These are phyloP conservation scores for Aspergillus sparsus DNA, from an alignment of 495 filamentous ascomycete species.

Conservation along the genomic window DNA sequence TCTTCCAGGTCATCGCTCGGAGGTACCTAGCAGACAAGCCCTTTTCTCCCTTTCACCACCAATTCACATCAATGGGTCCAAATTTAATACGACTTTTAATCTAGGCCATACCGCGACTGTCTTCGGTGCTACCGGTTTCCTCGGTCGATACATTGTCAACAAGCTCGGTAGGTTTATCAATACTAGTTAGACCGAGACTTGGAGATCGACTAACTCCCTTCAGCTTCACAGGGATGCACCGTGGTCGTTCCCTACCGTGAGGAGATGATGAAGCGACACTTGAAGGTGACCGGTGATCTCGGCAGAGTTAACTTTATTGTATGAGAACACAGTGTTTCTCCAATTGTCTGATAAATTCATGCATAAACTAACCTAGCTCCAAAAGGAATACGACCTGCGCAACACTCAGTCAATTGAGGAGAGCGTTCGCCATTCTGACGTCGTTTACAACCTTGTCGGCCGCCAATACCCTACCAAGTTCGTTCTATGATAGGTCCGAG, in stretches of 20 bases:
- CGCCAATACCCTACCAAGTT: slow-evolving; percentile 96
- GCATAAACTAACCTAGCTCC: slow-evolving; percentile 12
- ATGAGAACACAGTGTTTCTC: slow-evolving; percentile 17
- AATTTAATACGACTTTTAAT: slow-evolving; percentile 34
- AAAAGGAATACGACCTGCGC: slow-evolving; percentile 87
- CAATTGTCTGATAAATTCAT: background rate
- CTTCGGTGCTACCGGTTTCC: slow-evolving; percentile 94
- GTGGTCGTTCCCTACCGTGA: slow-evolving; percentile 93
- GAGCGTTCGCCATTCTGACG: slow-evolving; percentile 92
- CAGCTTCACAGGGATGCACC: slow-evolving; percentile 87
- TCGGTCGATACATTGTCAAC: slow-evolving; percentile 97
- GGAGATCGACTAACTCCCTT: slow-evolving; percentile 35
- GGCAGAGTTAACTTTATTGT: slow-evolving; percentile 86
- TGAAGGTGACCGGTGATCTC: slow-evolving; percentile 93
- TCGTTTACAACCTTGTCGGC: slow-evolving; percentile 94
- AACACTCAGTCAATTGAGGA: slow-evolving; percentile 97
- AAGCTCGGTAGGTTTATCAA: slow-evolving; percentile 69
- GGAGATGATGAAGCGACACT: slow-evolving; percentile 95
- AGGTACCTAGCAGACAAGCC: slow-evolving; percentile 55
- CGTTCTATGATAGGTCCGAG: slow-evolving; percentile 27
- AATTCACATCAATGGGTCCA: slow-evolving; percentile 22
- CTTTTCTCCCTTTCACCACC: slow-evolving; percentile 24
- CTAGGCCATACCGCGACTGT: slow-evolving; percentile 93
- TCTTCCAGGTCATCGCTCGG: slow-evolving; percentile 71
- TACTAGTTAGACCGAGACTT: slow-evolving; percentile 15